A percentile compares a stretch with the other conserved stretches of the same genome.
Conservation (phyloP, 31 red algal species). For the Bonnemaisonia californica region DNA sequence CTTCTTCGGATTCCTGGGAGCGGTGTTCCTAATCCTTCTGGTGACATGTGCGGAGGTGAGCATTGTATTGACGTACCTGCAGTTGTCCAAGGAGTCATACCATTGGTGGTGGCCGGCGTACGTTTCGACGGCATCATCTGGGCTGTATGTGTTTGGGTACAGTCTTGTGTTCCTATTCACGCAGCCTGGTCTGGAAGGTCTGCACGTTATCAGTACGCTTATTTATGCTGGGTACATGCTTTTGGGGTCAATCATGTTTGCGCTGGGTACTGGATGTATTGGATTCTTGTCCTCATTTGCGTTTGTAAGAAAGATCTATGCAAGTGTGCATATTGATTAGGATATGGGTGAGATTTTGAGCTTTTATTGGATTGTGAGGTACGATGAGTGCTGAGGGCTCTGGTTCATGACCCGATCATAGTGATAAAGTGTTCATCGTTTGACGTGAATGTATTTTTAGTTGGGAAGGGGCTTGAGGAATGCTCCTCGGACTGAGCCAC, state of each 20-base stretch:
- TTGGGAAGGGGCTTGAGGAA: no score
- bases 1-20: constrained; percentile 89
- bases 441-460: no score
- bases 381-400: no score
- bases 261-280: constrained; percentile 69
- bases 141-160: constrained; percentile 93
- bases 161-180: constrained; percentile 82
- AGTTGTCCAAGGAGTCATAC: constrained; percentile 87
- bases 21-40: constrained; percentile 81
- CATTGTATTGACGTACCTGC: constrained; percentile 84
- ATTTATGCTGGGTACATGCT: constrained; percentile 86
- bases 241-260: constrained; percentile 72
- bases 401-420: no score
- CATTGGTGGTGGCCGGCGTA: constrained; percentile 93
- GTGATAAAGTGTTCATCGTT: no score
- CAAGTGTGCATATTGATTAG: constrained; percentile 90
- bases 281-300: constrained; percentile 80
- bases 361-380: no score
- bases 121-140: constrained; percentile 72
- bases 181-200: constrained; percentile 72
- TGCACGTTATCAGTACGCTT: constrained; percentile 73
- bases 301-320: constrained; percentile 86
- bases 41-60: constrained; percentile 84
- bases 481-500: no score
- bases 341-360: no score